phyloP scores from a whole-genome alignment of 345 rosid species.

The Eucalyptus globulus region DNA sequence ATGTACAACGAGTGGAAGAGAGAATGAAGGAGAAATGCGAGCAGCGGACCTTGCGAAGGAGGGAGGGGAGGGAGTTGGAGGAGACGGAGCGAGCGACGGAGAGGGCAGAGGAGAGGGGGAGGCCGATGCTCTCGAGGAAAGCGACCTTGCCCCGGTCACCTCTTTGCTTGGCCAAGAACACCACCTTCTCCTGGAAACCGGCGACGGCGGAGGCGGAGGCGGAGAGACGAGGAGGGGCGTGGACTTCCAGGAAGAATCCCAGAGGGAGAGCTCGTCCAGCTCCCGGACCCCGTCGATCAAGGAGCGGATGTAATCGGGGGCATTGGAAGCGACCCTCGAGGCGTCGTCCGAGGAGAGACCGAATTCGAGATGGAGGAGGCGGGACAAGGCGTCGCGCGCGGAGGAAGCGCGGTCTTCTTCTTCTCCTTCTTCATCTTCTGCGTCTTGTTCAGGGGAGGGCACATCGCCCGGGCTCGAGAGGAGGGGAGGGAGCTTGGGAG shows the following conservation, averaged over 20 bases:
- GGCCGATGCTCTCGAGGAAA: constrained; percentile 76
- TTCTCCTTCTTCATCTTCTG: not conserved
- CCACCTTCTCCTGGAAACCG: constrained; percentile 57
- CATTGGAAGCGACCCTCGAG: constrained; percentile 25
- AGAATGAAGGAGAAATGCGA: not conserved
- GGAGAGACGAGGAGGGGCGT: not conserved
- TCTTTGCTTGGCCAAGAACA: constrained; percentile 58
- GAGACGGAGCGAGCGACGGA: constrained; percentile 60
- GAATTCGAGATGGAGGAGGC: constrained; percentile 26
- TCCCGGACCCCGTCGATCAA: constrained; percentile 51
- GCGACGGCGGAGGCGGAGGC: not conserved
- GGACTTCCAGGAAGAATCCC: constrained; percentile 36
- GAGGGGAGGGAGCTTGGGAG: not conserved
- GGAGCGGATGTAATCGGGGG: constrained; percentile 44
- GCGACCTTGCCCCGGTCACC: constrained; percentile 77
- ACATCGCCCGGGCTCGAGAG: not conserved
- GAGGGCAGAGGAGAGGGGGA: constrained; percentile 62
- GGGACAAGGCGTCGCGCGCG: constrained; percentile 38
- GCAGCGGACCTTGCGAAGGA: constrained; percentile 38
- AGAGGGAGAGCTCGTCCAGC: constrained; percentile 41
- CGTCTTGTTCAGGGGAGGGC: not conserved
- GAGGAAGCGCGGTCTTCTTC: not conserved
- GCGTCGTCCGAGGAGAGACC: constrained; percentile 46
- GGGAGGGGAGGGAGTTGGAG: constrained; percentile 36
- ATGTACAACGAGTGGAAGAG: not conserved